phyloP scores from a whole-genome alignment of 2,329 filamentous ascomycete genomes.

The Exophiala spinifera region DNA sequence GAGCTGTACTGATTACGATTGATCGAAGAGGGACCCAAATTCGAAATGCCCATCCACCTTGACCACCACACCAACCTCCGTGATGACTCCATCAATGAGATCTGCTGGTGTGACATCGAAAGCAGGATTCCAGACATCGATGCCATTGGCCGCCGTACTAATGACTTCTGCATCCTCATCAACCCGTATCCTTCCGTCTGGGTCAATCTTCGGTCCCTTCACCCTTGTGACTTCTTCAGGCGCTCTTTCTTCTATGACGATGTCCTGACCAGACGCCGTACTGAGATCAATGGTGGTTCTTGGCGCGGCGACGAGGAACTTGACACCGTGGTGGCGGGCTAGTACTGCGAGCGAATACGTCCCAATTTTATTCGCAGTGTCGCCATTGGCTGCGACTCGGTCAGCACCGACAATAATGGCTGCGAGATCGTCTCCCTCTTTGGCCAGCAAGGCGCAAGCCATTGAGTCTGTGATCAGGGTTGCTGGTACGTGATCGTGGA shows the following conservation, averaged over 20 bases:
- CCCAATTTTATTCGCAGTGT: slow-evolving; percentile 98
- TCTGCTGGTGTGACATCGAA: slow-evolving; percentile 91
- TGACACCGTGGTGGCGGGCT: slow-evolving; percentile 80
- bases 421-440: slow-evolving; percentile 62
- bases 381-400: slow-evolving; percentile 90
- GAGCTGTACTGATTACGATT: slow-evolving; percentile 7
- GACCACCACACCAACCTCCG: slow-evolving; percentile 82
- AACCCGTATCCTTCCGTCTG: slow-evolving; percentile 59
- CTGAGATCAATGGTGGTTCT: slow-evolving; percentile 88
- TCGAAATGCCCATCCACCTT: slow-evolving; percentile 71
- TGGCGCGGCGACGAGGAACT: slow-evolving; percentile 92
- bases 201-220: slow-evolving; percentile 68
- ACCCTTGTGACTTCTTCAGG: slow-evolving; percentile 79
- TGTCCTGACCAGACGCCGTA: slow-evolving; percentile 72
- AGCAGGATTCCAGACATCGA: slow-evolving; percentile 91
- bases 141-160: slow-evolving; percentile 71
- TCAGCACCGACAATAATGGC: slow-evolving; percentile 94
- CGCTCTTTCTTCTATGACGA: slow-evolving; percentile 86
- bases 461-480: slow-evolving; percentile 96
- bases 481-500: slow-evolving; percentile 85
- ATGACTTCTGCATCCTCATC: slow-evolving; percentile 64
- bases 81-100: slow-evolving; percentile 90
- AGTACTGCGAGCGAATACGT: slow-evolving; percentile 92
- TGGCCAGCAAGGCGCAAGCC: slow-evolving; percentile 77
- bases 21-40: slow-evolving; percentile 43